Conservation (phyloP, 2,329 filamentous ascomycete genomes). For the Sporothrix pseudoabietina region DNA sequence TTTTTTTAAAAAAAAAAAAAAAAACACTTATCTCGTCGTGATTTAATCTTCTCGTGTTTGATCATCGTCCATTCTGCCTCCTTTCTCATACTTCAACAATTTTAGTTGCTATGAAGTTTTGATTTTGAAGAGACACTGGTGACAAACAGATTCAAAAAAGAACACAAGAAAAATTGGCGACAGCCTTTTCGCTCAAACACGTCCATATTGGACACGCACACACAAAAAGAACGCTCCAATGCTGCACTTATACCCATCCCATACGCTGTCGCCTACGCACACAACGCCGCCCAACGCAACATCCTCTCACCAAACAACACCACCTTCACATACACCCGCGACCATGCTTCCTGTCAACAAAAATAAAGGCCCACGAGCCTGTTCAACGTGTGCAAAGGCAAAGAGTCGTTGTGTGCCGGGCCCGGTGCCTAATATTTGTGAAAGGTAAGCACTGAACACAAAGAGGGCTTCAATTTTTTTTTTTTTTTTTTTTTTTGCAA, state of each 20-base stretch:
- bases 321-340: not conserved
- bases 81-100: not conserved
- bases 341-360: slow-evolving; percentile 21
- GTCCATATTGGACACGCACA: not conserved
- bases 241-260: slow-evolving; percentile 6
- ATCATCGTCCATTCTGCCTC: not conserved
- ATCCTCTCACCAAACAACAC: not conserved
- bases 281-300: not conserved
- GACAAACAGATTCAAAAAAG: not conserved
- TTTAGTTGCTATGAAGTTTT: not conserved
- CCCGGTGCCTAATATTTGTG: slow-evolving; percentile 48
- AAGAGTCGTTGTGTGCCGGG: slow-evolving; percentile 54
- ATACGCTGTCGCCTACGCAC: not conserved
- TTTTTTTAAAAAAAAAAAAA: too few species aligned
- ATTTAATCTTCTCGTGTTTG: not conserved
- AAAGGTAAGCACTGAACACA: slow-evolving; percentile 45
- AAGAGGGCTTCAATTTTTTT: too few species aligned
- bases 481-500: too few species aligned
- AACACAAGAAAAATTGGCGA: not conserved
- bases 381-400: slow-evolving; percentile 55
- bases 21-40: not conserved
- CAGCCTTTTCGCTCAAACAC: not conserved
- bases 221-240: not conserved
- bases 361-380: slow-evolving; percentile 52
- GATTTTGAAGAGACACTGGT: not conserved